A percentile compares a stretch with the other conserved stretches of the same genome.
phyloP scores from a whole-genome alignment of 1,284 basidiomycete species.

The Ceratobasidium sp. region DNA sequence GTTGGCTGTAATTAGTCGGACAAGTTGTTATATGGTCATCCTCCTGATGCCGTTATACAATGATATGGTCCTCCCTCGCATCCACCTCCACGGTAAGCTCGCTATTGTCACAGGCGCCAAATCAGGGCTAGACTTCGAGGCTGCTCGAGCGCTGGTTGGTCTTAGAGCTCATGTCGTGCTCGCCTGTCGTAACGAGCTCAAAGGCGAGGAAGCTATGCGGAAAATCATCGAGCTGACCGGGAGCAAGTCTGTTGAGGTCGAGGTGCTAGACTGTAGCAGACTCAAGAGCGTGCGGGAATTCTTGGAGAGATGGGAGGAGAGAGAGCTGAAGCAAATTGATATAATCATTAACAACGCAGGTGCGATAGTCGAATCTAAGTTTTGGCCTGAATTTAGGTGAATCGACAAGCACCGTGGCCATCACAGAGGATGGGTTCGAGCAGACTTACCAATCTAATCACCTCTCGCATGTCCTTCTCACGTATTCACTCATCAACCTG shows the following conservation, averaged over 20 bases:
- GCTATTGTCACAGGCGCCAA: slow-evolving; percentile 45
- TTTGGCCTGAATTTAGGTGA: slow-evolving; percentile 5
- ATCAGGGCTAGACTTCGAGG: slow-evolving; percentile 44
- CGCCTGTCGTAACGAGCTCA: slow-evolving; percentile 28
- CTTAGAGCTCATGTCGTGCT: slow-evolving; percentile 45
- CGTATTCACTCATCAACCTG: slow-evolving; percentile 29
- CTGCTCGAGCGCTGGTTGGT: slow-evolving; percentile 31
- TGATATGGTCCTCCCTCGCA: slow-evolving; percentile 22
- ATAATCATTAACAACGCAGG: slow-evolving; percentile 46
- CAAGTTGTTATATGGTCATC: slow-evolving; percentile 12
- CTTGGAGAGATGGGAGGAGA: slow-evolving; percentile 28
- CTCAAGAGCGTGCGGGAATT: slow-evolving; percentile 34
- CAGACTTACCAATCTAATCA: slow-evolving; percentile 38
- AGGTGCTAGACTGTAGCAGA: slow-evolving; percentile 36
- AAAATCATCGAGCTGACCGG: slow-evolving; percentile 41
- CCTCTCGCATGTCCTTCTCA: slow-evolving; percentile 37
- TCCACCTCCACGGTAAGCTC: slow-evolving; percentile 45
- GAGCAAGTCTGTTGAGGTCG: slow-evolving; percentile 30
- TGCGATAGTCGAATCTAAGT: neutral
- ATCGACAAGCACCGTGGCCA: slow-evolving; percentile 8
- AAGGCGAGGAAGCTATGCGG: slow-evolving; percentile 38
- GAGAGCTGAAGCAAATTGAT: slow-evolving; percentile 32
- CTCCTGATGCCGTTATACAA: slow-evolving; percentile 30
- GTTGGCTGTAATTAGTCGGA: neutral
- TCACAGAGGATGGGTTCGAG: slow-evolving; percentile 45